Conservation (phyloP, 75 land plant genomes). For the Sequoia sempervirens region DNA sequence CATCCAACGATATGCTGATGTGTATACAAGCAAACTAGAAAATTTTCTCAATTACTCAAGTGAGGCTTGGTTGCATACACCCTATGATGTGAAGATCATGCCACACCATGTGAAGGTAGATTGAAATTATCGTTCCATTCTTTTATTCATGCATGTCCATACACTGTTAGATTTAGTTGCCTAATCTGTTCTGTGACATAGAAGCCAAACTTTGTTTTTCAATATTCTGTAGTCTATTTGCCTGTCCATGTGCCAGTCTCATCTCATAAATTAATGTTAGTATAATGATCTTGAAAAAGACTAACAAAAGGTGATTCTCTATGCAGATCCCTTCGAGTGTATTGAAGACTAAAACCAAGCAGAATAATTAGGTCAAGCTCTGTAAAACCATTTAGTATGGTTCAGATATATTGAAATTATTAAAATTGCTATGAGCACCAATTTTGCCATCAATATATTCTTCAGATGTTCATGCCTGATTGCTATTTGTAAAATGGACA, state of each 20-base stretch:
- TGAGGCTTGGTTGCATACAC: slow-evolving; percentile 93
- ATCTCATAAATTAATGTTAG: background rate
- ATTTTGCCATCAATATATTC: background rate
- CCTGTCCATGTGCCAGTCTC: background rate
- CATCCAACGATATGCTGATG: slow-evolving; percentile 98
- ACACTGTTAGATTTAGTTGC: background rate
- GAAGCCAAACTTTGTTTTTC: background rate
- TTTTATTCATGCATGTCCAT: background rate
- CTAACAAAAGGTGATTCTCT: background rate
- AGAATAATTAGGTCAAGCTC: background rate
- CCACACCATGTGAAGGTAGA: slow-evolving; percentile 97
- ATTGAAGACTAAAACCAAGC: slow-evolving; percentile 2
- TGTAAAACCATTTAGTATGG: background rate
- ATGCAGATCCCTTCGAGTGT: slow-evolving; percentile 11
- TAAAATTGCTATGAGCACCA: background rate
- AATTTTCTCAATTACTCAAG: slow-evolving; percentile 63
- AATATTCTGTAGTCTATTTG: background rate
- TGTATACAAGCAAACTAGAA: slow-evolving; percentile 91
- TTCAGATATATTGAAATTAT: background rate
- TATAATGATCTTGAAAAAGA: background rate
- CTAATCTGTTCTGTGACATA: background rate
- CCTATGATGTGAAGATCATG: slow-evolving; percentile 91
- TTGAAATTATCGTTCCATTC: background rate
- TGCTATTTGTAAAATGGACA: background rate
- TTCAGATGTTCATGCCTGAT: background rate